Base-by-base conservation (phyloP, 495 filamentous ascomycete species). In the Hyaloscypha bicolor region DNA sequence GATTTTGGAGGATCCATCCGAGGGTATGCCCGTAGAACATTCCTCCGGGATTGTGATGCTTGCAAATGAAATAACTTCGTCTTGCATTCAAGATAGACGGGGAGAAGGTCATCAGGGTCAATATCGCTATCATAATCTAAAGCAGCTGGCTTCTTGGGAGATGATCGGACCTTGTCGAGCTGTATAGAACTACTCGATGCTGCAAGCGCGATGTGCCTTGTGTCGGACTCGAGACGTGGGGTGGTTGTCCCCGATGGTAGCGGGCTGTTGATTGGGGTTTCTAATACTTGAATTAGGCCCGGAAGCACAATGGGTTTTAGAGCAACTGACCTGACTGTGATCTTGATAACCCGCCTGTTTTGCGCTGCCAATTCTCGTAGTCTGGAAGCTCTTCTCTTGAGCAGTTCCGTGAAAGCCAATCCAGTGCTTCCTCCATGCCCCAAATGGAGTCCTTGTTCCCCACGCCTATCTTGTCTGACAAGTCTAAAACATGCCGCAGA, bases 391-490 rank as follows among this genome's bases (percentile, higher is more conserved):
- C 89, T 6, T 86, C 83, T 68, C 80, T 78, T 19, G 83, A 78
- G 72, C 87, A 90, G 69, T 93, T 84, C 67, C 91, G 79, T 25
- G 92, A 91, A 22, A 97, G 80, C 92, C 91, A 97, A 71, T 96
- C 91, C 33, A 97, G 70, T n/a, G 86, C 85, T 74, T 95, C 93
- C 65, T 95, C 90, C 56, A 97, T 78, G 22, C 93, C 93, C 90
- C 93, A 96, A 12, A 92, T 83, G 5, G 80, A 76, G 51, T 95
- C 92, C 66, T 88, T 91, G 69, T 69, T 79, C 9, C 79, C 79
- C 37, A 76, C 69, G 22, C 74, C 65, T 12, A 87, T 79, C 67
- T 81, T 83, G 8, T 81, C 82, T 22, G 82, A 80, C 70, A 87
- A 85, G 37, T 83, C 78, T 55, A 93, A 76, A 12, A 93, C 80